Percentiles rank a stretch among this genome's conserved stretches.
phyloP scores from a whole-genome alignment of 1,139 yeast species.

The Kluyveromyces sp. region DNA sequence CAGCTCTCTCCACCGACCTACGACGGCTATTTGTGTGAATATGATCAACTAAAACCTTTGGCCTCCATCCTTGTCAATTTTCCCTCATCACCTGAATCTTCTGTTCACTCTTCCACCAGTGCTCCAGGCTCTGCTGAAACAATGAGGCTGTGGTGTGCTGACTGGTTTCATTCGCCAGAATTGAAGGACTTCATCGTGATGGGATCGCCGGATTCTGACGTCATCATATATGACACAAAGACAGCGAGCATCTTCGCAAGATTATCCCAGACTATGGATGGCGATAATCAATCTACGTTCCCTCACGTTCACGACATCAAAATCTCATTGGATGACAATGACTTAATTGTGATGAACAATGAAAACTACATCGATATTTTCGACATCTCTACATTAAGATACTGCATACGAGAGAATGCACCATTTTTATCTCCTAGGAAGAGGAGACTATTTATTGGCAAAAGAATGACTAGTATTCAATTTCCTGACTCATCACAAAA shows the following conservation, averaged over 20 bases:
- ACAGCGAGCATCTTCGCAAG: conserved; percentile 34
- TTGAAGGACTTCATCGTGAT: conserved; percentile 53
- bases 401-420: neutral
- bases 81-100: conserved; percentile 5
- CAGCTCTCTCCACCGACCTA: conserved; percentile 13
- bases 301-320: conserved; percentile 58
- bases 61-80: conserved; percentile 7
- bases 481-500: conserved; percentile 29
- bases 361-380: conserved; percentile 24
- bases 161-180: conserved; percentile 51
- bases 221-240: conserved; percentile 51
- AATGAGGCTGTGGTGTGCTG: conserved; percentile 57
- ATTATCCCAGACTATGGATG: conserved; percentile 23
- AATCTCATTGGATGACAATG: conserved; percentile 30
- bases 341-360: conserved; percentile 11
- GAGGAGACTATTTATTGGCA: conserved; percentile 32
- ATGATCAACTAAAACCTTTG: conserved; percentile 6
- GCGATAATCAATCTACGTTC: conserved; percentile 26
- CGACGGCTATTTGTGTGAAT: conserved; percentile 7
- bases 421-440: conserved; percentile 16
- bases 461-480: conserved; percentile 43
- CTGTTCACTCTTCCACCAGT: conserved; percentile 17
- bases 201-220: conserved; percentile 73
- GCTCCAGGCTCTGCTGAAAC: conserved; percentile 24
- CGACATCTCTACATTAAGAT: conserved; percentile 7